Percentiles rank a stretch among this genome's conserved stretches.
These are phyloP conservation scores for Alternaria ventricosa DNA, from an alignment of 2,329 filamentous ascomycete genomes.

Conservation along the genomic window DNA sequence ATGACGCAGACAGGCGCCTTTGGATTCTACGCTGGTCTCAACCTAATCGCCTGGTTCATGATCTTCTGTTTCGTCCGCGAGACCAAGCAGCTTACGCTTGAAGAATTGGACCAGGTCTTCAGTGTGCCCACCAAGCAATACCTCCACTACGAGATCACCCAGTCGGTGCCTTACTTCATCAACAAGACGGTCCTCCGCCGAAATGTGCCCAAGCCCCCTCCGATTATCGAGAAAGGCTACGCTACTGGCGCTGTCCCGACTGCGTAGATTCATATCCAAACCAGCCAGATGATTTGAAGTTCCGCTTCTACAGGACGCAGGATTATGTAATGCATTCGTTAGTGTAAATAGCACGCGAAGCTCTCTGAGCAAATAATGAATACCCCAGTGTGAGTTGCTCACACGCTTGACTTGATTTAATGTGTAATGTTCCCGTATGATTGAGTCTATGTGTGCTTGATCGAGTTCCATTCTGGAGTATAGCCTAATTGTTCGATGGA, in stretches of 20 bases:
- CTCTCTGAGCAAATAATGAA: background rate
- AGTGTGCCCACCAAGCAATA: constrained; percentile 45
- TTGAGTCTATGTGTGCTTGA: background rate
- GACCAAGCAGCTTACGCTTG: constrained; percentile 49
- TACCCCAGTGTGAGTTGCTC: background rate
- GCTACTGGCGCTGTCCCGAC: background rate
- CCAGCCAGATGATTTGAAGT: background rate
- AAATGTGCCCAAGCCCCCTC: constrained; percentile 48
- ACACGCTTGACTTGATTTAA: too few species aligned
- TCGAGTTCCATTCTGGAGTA: background rate
- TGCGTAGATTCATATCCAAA: background rate
- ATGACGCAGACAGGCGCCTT: constrained; percentile 50
- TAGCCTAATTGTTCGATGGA: background rate
- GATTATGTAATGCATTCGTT: background rate
- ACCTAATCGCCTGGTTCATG: constrained; percentile 49
- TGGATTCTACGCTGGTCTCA: constrained; percentile 52
- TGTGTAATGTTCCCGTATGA: background rate
- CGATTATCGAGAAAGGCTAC: constrained; percentile 45
- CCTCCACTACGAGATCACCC: constrained; percentile 48
- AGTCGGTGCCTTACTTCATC: constrained; percentile 53
- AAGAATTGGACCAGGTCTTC: constrained; percentile 48
- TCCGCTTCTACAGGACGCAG: too few species aligned
- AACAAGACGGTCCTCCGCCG: constrained; percentile 49
- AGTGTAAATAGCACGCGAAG: background rate
- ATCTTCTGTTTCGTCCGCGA: constrained; percentile 50